Conservation (phyloP, 2,329 filamentous ascomycete genomes). For the Neurospora crassa region DNA sequence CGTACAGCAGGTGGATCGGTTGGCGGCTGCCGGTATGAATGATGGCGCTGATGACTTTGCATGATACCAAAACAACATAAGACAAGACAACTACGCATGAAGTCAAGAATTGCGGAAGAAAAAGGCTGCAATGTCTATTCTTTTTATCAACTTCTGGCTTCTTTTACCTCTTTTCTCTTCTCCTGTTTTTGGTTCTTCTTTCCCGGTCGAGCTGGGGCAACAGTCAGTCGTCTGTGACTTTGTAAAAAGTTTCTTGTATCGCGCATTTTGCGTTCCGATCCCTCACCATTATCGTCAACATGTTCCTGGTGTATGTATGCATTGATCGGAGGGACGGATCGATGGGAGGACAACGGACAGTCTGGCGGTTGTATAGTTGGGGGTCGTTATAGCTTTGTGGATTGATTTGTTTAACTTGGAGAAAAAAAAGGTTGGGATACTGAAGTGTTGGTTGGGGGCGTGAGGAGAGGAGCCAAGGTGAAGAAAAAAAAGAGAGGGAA, state of each 20-base stretch:
- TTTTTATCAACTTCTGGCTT: not conserved
- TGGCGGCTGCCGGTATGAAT: slow-evolving; percentile 20
- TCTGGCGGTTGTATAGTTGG: not conserved
- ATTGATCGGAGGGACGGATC: not conserved
- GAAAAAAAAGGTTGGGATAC: not conserved
- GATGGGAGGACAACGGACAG: not conserved
- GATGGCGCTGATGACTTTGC: slow-evolving; percentile 38
- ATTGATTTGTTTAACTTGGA: not conserved
- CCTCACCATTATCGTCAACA: not conserved
- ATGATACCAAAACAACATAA: slow-evolving; percentile 18
- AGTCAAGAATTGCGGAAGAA: not conserved
- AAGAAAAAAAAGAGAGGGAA: not conserved
- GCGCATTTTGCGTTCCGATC: not conserved
- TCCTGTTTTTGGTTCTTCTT: not conserved
- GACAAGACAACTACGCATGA: not conserved
- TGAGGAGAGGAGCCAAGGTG: not conserved
- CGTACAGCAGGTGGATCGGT: slow-evolving; percentile 33
- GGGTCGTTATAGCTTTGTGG: not conserved
- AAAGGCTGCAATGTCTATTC: too few relatives aligned
- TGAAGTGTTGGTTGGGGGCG: not conserved
- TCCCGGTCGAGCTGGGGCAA: not conserved
- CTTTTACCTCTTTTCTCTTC: not conserved
- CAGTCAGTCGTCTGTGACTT: not conserved
- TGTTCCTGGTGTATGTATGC: not conserved
- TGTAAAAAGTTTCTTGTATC: not conserved